Evolutionary conservation across 2,329 filamentous ascomycete genomes (phyloP).

Genomic region (Fusarium incarnatum): DNA sequence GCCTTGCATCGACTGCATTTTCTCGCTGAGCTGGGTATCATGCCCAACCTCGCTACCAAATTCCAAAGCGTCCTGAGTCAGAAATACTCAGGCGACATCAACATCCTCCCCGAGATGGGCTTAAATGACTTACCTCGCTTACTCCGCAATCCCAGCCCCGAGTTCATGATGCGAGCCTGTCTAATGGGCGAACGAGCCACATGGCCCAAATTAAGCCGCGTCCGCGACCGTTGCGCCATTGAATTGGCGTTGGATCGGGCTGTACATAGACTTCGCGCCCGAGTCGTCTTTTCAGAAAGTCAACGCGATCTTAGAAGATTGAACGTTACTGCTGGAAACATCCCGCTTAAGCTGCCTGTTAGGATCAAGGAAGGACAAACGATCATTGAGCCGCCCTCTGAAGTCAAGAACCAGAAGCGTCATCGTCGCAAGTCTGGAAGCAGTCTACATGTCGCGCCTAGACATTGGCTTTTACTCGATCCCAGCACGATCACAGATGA

Average conservation of each 20-base stretch:
- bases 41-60: constrained; percentile 83
- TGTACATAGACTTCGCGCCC: constrained; percentile 74
- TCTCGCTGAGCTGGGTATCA: constrained; percentile 81
- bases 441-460: constrained; percentile 57
- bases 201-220: constrained; percentile 88
- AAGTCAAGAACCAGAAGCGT: constrained; percentile 50
- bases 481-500: constrained; percentile 56
- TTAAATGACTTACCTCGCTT: constrained; percentile 80
- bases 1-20: constrained; percentile 83
- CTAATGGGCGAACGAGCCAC: constrained; percentile 85
- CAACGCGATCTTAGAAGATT: constrained; percentile 69
- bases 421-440: constrained; percentile 64
- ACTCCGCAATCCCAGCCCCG: constrained; percentile 83
- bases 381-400: constrained; percentile 34
- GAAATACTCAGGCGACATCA: constrained; percentile 94
- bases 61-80: constrained; percentile 85
- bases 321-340: constrained; percentile 47
- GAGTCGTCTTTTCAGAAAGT: constrained; percentile 76
- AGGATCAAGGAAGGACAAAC: constrained; percentile 27
- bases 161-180: constrained; percentile 86
- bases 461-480: constrained; percentile 53
- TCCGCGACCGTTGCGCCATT: constrained; percentile 88
- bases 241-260: constrained; percentile 85
- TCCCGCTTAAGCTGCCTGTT: constrained; percentile 41
- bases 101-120: constrained; percentile 84